Conservation (phyloP, 495 filamentous ascomycete species). For the Penicillium maclennaniae region DNA sequence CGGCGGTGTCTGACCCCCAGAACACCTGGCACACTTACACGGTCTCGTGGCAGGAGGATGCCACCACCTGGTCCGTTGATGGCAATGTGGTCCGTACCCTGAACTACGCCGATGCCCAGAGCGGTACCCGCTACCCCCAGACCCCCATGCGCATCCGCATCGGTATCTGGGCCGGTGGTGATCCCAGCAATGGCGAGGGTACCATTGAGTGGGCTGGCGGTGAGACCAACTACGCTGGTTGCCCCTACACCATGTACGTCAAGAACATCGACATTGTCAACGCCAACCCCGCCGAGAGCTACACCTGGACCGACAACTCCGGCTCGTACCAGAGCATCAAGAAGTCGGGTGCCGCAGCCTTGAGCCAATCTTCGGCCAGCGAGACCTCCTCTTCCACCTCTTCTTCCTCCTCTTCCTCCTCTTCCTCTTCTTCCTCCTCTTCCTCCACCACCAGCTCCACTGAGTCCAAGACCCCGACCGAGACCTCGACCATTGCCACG, state of each 20-base stretch:
- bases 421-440: no score
- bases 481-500: conserved; percentile 9
- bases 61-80: conserved; percentile 76
- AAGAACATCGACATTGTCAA: conserved; percentile 48
- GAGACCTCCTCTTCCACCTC: conserved; percentile 9
- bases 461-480: background rate
- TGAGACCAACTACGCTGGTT: conserved; percentile 63
- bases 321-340: conserved; percentile 73
- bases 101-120: conserved; percentile 51
- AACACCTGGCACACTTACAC: conserved; percentile 74
- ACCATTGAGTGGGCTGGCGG: conserved; percentile 78
- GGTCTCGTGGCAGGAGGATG: conserved; percentile 73
- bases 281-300: conserved; percentile 47
- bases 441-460: conserved; percentile 9
- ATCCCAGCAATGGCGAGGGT: conserved; percentile 59
- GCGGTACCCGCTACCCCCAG: conserved; percentile 78
- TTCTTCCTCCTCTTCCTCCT: no score
- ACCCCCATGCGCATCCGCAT: conserved; percentile 85
- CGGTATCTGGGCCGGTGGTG: conserved; percentile 85
- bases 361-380: conserved; percentile 4
- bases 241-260: conserved; percentile 77
- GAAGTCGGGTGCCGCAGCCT: conserved; percentile 27
- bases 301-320: conserved; percentile 62
- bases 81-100: conserved; percentile 70
- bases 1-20: conserved; percentile 59